Conservation (phyloP, 352 stramenopile species). For the Phytophthora cryptogea region DNA sequence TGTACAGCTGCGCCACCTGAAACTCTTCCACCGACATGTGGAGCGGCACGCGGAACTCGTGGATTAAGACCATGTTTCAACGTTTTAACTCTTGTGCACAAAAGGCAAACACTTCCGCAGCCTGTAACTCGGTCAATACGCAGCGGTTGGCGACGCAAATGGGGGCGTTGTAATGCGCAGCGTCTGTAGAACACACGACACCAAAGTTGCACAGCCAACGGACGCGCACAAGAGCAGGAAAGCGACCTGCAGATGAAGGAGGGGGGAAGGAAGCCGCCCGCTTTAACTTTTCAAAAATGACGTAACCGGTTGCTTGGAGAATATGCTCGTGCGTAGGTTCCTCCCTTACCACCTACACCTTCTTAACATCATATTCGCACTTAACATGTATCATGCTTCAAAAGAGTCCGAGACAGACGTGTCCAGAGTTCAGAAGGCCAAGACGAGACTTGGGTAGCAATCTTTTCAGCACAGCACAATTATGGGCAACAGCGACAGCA, state of each 20-base stretch:
- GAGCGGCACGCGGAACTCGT: constrained; percentile 87
- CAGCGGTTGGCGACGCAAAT: constrained; percentile 7
- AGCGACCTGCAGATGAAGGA: neutral
- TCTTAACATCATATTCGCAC: neutral
- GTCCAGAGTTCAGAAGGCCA: constrained; percentile 5
- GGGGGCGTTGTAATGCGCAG: constrained; percentile 12
- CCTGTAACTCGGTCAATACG: constrained; percentile 1
- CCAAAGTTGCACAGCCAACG: constrained; percentile 13
- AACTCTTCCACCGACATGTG: constrained; percentile 90
- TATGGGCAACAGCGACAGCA: constrained; percentile 91
- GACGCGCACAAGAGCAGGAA: neutral
- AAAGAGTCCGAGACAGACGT: too few species aligned
- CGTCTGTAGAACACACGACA: neutral
- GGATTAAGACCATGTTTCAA: constrained; percentile 76
- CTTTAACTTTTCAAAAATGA: constrained; percentile 10
- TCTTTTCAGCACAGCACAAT: too few species aligned
- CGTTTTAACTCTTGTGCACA: neutral
- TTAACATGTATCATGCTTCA: neutral
- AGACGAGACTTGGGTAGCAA: too few species aligned
- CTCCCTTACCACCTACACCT: neutral
- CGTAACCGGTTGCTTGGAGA: constrained; percentile 21
- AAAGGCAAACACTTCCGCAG: neutral
- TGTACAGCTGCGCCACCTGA: constrained; percentile 86
- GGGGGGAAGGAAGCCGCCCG: neutral
- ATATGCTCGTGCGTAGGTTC: neutral